Conservation (phyloP, 2,329 filamentous ascomycete species). For the Colletotrichum spaethianum region DNA sequence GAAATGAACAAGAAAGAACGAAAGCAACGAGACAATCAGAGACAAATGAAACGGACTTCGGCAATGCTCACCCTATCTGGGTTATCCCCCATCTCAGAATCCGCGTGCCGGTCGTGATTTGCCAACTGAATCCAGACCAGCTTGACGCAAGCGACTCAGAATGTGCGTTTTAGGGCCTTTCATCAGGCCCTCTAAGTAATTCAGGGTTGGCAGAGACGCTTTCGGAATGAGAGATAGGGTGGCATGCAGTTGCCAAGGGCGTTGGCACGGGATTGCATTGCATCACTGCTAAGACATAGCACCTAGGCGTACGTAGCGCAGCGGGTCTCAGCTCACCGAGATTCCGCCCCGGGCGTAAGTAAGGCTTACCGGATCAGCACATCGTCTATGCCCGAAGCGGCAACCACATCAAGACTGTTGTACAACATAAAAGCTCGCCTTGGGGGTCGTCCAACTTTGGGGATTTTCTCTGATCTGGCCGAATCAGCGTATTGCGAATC, state of each 20-base stretch:
- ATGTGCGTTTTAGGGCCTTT: background rate
- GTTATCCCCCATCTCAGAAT: background rate
- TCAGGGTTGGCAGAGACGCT: background rate
- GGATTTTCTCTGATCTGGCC: no score
- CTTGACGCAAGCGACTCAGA: background rate
- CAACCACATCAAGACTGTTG: background rate
- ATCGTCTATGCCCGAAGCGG: background rate
- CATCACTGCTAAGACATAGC: constrained; percentile 12
- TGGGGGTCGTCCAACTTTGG: rapidly evolving
- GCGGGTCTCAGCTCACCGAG: background rate
- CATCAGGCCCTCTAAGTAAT: background rate
- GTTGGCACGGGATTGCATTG: background rate
- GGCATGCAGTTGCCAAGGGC: background rate
- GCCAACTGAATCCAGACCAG: background rate
- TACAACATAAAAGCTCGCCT: background rate
- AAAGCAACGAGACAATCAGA: background rate
- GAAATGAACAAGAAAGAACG: background rate
- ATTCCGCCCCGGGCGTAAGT: background rate
- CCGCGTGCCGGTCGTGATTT: background rate
- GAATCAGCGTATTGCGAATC: background rate
- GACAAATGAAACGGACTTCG: background rate
- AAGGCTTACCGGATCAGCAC: background rate
- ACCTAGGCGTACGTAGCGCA: constrained; percentile 5
- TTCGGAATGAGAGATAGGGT: background rate
- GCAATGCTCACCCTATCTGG: background rate